Base-by-base conservation (phyloP, 306 rosid genomes). In the Gynostemma pentaphyllum region DNA sequence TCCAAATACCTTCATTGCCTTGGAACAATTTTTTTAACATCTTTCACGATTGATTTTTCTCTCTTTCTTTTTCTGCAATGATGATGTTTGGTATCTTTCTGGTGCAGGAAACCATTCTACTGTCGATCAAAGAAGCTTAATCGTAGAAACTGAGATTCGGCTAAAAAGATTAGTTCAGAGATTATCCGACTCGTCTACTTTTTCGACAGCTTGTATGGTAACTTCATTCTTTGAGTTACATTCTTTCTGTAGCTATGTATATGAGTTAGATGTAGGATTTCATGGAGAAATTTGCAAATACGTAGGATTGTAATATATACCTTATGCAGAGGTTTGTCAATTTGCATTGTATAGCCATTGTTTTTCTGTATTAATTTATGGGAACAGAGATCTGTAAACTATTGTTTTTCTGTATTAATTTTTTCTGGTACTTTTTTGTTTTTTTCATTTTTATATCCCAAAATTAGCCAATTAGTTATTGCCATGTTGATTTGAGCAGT, bases 171-270 rank as follows among this genome's bases (percentile, higher is more conserved):
- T 23, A 6, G 66, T 41, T 61, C 39, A 12, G 12, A 60, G 66
- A 60, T 39, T 32, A 60, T 39, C 32, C 37, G 23, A 34, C 36
- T 60, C 66, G 23, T 60, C 7, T 21, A 23, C 66, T 24, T 61
- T 22, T 48, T 23, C 22, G 65, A 60, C 13, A 7, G 7, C 9
- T 24, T 61, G 66, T 61, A 61, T 61, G 23, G 23, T 61, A 14
- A 24, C 37, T 40, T 47, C 66, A 61, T 61, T 61, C 66, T 61
- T 61, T 61, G 30, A 30, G 3, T 61, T 46, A 15, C 15, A 61
- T 61, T 61, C 66, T 61, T 41, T 41, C 23, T 40, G 23, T 61
- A 41, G 49, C 36, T 61, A 60, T 61, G 66, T 61, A 61, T 14
- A 61, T 61, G 66, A 41, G 49, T 27, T 40, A 24, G 30, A 19